Evolutionary conservation across 345 rosid genomes (phyloP), one percentile per base, ranked within the genome.

Genomic region (Camelina laxa): DNA sequence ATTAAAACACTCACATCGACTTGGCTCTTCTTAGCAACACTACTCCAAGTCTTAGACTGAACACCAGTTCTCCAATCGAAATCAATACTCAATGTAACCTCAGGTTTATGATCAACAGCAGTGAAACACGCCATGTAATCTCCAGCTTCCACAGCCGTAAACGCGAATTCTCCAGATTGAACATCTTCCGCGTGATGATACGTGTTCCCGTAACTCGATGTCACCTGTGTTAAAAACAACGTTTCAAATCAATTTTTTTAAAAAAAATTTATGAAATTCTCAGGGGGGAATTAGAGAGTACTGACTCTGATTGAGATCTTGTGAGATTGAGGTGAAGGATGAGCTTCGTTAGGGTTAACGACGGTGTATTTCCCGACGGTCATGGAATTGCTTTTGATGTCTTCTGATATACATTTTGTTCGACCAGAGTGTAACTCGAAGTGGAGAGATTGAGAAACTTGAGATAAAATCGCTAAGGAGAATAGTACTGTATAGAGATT

Each of bases 21-120:
- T 75, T 91, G 85, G 64, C 88, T 92, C 77, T 92, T 92, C 92
- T 95, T 95, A 65, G 99, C 99, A 2, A 92, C 87, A 60, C 67
- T 90, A 41, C 82, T 61, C 98, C 98, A 95, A 65, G 83, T 88
- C 78, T 88, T 95, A 60, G 97, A 85, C 13, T 86, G 87, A 20
- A 95, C 79, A 39, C 99, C 99, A 14, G 89, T 80, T 65, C 75
- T 92, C 99, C 97, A 95, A 13, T 92, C 97, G 30, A 95, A 90
- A 75, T 95, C 99, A 27, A 92, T 49, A 27, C 89, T 85, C 81
- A 89, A 10, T 3, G 82, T 90, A 3, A 72, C 42, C 60, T 68
- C 69, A 11, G 96, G 93, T 14, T 74, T 75, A 60, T 90, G 97
- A 71, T 84, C 89, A 42, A 59, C 69, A 21, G 87, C 97, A 76